Percentiles rank a stretch among this genome's conserved stretches.
phyloP scores from a whole-genome alignment of 1,284 basidiomycete genomes.

The Rhizoctonia solani region DNA sequence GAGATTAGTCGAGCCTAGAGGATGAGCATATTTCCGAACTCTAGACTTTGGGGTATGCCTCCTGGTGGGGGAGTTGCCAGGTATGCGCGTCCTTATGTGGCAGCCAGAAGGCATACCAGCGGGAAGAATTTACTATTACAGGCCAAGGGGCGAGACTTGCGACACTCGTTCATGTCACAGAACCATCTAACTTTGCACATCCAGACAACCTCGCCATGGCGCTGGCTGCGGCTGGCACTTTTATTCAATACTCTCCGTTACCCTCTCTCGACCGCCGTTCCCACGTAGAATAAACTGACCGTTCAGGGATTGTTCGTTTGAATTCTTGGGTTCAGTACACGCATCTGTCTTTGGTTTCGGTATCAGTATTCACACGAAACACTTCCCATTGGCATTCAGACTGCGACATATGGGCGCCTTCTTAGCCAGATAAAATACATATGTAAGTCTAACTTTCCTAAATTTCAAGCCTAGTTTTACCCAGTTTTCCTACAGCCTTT shows the following conservation, averaged over 20 bases:
- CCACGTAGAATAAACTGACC: slow-evolving; percentile 10
- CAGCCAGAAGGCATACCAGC: slow-evolving; percentile 31
- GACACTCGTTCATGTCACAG: slow-evolving; percentile 6
- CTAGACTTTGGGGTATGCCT: slow-evolving; percentile 7
- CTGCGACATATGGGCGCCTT: background rate
- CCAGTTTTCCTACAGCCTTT: slow-evolving; percentile 13
- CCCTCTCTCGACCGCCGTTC: slow-evolving; percentile 22
- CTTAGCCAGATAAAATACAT: background rate
- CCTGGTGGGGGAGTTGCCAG: slow-evolving; percentile 5
- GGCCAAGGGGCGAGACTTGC: slow-evolving; percentile 19
- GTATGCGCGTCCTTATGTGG: slow-evolving; percentile 7
- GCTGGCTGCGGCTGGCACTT: slow-evolving; percentile 25
- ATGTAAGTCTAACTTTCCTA: slow-evolving; percentile 9
- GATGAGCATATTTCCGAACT: slow-evolving; percentile 34
- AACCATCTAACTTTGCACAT: slow-evolving; percentile 25
- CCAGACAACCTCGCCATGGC: background rate
- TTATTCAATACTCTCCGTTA: slow-evolving; percentile 1
- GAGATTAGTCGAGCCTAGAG: slow-evolving; percentile 26
- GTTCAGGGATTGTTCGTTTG: background rate
- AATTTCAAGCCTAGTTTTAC: background rate
- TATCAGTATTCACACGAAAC: background rate
- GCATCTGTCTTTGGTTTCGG: background rate
- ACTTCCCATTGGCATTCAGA: background rate
- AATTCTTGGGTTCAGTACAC: background rate
- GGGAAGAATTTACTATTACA: slow-evolving; percentile 24